Evolutionary conservation across 768 basidiomycete species (phyloP), one percentile per base, ranked within the genome.

Genomic region (Lenzites betulinus): DNA sequence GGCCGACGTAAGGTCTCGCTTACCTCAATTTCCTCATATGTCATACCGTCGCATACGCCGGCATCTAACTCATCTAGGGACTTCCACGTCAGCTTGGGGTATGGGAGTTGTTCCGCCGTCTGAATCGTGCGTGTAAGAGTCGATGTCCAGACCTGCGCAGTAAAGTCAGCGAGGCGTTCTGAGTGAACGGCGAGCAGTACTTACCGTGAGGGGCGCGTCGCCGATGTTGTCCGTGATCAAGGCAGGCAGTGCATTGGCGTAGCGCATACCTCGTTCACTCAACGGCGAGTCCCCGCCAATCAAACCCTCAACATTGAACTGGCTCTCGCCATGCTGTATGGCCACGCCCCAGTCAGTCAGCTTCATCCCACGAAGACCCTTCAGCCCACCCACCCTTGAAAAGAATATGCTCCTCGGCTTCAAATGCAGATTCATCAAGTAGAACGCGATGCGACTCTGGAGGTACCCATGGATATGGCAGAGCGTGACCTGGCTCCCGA

Each of bases 11-110:
- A 38, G 8, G 28, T 0, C 7, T 28, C 43, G 50, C 77, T 36
- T 57, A 92, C 95, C 82, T 95, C 95, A 59, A 99, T 98, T 81
- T 98, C 96, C 77, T 93, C 89, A 67, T 99, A 99, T 4, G 97
- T 98, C 97, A 99, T 98, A 16, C 90, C 97, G 74, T 99, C 97
- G 69, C 97, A 99, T 35, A 99, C 97, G 25, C 97, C 97, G 8
- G 97, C 97, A 73, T 99, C 97, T 25, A 99, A 81, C 74, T 99
- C 97, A 68, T 99, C 97, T 53, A 99, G 77, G 1, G 93, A 94
- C 73, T 99, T 99, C 97, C 97, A 99, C 3, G 96, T 98, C 64
- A 98, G 77, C 68, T 98, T 97, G 47, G 88, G 81, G 70, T 93
- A 98, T 1, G 90, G 87, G 18, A 99, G 79, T 63, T 83, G 66